Evolutionary conservation across 768 basidiomycete species (phyloP), one percentile per base, ranked within the genome.

Genomic region (Serendipita sp.): DNA sequence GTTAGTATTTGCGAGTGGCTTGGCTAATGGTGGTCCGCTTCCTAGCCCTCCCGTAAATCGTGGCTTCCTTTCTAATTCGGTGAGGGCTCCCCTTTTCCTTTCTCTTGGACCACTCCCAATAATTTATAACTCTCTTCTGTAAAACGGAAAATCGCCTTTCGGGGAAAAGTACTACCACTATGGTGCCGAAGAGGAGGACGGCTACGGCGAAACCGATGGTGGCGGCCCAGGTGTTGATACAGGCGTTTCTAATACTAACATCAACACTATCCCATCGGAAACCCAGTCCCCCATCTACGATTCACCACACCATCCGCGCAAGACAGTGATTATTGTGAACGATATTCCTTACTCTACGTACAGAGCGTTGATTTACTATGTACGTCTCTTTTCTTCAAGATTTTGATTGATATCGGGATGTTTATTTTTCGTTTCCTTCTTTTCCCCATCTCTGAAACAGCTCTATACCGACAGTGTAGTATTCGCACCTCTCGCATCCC

Each of bases 321-420:
- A 58, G 53, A 58, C 53, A 13, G 53, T 31, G 4, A 58, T 58
- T 20, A 22, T 58, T 34, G 53, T 58, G 24, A 58, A 58, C 53
- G 53, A 58, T 34, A 58, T 58, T 33, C 53, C 53, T 26, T 58
- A 58, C 28, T 58, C 53, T 11, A 58, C 53, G 11, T 58, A 58
- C 28, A 13, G 53, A n/a, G 53, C 53, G 9, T 31, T 58, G 26
- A 58, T 58, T 11, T 58, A 58, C n/a, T 58, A 24, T 31, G 53
- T 58, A 33, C 4, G 53, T 58, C 9, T 4, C 9, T 28, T n/a
- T 20, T 20, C 26, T 48, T 28, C 1, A 3, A 5, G n/a, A 9
- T 9, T 28, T 28, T 9, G 3, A 24, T 24, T n/a, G n/a, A n/a
- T n/a, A n/a, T 38, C 38, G 38, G 38, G 38, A 38, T 38, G 14